These are phyloP conservation scores for Adansonia rubrostipa DNA, from an alignment of 441 rosid genomes.

Conservation along the genomic window DNA sequence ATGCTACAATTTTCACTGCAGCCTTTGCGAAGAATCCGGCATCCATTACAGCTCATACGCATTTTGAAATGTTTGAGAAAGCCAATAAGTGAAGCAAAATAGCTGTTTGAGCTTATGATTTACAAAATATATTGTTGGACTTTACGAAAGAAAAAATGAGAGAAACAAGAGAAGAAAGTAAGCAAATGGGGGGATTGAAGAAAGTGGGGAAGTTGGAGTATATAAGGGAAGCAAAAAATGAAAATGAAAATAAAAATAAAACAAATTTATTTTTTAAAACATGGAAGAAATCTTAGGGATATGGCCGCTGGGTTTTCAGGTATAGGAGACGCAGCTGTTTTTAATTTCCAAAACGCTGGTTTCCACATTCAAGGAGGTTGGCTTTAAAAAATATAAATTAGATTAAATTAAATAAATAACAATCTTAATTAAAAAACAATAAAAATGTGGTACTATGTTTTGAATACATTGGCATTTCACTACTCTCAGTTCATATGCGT, in stretches of 20 bases:
- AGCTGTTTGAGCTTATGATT: neutral
- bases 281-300: neutral
- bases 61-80: constrained; percentile 34
- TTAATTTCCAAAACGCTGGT: constrained; percentile 38
- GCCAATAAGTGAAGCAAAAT: neutral
- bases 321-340: constrained; percentile 36
- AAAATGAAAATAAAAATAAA: neutral
- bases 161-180: neutral
- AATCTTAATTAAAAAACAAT: neutral
- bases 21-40: constrained; percentile 76
- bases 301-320: constrained; percentile 61
- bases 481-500: constrained; percentile 13
- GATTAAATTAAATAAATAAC: too few relatives aligned
- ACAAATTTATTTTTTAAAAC: neutral
- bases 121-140: too few relatives aligned
- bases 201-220: constrained; percentile 24
- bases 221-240: constrained; percentile 20
- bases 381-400: neutral
- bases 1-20: constrained; percentile 73
- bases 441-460: neutral
- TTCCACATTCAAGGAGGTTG: constrained; percentile 41
- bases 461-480: neutral
- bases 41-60: constrained; percentile 86
- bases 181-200: constrained; percentile 16
- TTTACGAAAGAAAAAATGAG: too few relatives aligned